Base-by-base conservation (phyloP, 1,139 yeast genomes). In the Yamadazyma buinensis region DNA sequence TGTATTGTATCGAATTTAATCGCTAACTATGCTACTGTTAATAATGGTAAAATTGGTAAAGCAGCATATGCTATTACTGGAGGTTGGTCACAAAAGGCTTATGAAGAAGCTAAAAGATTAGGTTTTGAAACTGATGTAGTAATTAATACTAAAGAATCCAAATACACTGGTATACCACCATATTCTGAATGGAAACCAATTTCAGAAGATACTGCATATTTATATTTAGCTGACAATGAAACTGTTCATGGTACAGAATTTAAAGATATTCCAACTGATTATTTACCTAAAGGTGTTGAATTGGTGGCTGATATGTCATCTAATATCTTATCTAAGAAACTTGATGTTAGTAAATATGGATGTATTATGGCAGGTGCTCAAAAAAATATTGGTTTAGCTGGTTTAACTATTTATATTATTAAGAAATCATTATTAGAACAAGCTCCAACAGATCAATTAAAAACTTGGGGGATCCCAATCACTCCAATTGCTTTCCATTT, bases 341-440 rank as follows among this genome's bases (percentile, higher is more conserved):
- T 92, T 30, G 96, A 92, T 51, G 83, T 92, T 30, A 69, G 86
- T 38, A 81, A 84, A 58, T 90, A 78, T 53, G 97, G 97, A 34
- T 67, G 88, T 29, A 80, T 92, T 41, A 64, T 66, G 78, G 95
- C 94, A n/a, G 98, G 98, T 40, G 98, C 97, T 14, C 98, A 92
- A 63, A 92, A 92, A 64, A 92, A 92, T 57, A 87, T 92, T 53
- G 98, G 98, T 36, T 69, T 92, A 55, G 97, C 98, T 5, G 98
- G 98, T 28, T 76, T 92, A 47, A 84, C 97, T 13, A 73, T 92
- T 44, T 90, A 88, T 59, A 90, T 92, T 48, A 80, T 90, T 57
- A 85, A 85, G 61, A 90, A 90, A 58, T 56, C 80, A 4, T 71
- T 92, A 35, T 64, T 92, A 36, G 82, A 80, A 23, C 80, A 79